A percentile compares a stretch with the other conserved stretches of the same genome.
phyloP scores from a whole-genome alignment of 2,329 filamentous ascomycete genomes.

The Waltergamsia citrina region DNA sequence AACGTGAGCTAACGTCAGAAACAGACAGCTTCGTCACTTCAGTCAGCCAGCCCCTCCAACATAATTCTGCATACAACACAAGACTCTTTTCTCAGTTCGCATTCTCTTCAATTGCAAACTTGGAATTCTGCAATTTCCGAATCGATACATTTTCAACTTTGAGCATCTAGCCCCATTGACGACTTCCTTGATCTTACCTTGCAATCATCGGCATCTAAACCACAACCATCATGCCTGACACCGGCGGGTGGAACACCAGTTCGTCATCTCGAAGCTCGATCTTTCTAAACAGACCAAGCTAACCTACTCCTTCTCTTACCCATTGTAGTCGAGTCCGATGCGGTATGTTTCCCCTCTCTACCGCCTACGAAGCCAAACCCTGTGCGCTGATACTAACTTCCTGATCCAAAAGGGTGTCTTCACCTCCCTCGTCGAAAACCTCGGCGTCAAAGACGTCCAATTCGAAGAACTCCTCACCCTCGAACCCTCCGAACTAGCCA shows the following conservation, averaged over 20 bases:
- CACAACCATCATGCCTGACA: too few species aligned
- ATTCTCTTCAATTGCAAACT: too few species aligned
- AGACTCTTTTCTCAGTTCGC: too few species aligned
- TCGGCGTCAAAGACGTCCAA: constrained; percentile 88
- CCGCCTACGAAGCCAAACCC: neutral
- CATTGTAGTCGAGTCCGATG: constrained; percentile 73
- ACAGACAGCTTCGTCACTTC: too few species aligned
- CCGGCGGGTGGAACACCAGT: constrained; percentile 92
- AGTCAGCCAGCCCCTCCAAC: too few species aligned
- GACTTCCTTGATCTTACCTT: too few species aligned
- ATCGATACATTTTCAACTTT: too few species aligned
- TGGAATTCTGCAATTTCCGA: too few species aligned
- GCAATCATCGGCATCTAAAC: too few species aligned
- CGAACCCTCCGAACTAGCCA: constrained; percentile 62
- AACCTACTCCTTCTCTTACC: constrained; percentile 8
- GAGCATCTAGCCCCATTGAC: too few species aligned
- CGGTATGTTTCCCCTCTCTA: constrained; percentile 45
- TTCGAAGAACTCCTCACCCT: constrained; percentile 94
- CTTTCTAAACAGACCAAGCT: constrained; percentile 5
- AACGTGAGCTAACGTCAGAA: too few species aligned
- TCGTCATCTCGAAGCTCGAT: constrained; percentile 23
- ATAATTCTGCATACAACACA: too few species aligned
- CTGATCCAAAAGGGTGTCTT: constrained; percentile 75
- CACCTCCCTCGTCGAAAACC: constrained; percentile 84
- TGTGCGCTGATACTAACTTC: constrained; percentile 6